A percentile compares a stretch with the other conserved stretches of the same genome.
Conservation (phyloP, 805 yeast genomes). For the Yarrowia sp. region DNA sequence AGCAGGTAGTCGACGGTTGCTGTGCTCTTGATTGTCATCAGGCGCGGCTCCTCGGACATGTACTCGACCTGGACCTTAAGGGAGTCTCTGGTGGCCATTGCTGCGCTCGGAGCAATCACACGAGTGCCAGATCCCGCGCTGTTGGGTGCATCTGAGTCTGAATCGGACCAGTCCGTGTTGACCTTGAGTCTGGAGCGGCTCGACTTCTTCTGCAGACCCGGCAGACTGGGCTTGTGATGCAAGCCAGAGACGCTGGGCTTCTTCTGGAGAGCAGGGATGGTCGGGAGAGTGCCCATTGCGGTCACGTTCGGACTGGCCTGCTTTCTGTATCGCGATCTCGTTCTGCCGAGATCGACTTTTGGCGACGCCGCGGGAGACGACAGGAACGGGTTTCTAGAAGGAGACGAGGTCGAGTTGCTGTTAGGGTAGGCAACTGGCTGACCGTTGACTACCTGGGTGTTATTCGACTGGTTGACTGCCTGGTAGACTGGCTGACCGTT, state of each 20-base stretch:
- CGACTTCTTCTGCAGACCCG: not conserved
- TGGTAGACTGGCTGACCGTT: too few species aligned
- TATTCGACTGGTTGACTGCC: too few species aligned
- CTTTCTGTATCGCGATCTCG: not conserved
- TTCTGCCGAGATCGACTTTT: not conserved
- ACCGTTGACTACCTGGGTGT: too few species aligned
- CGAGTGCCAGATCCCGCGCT: conserved; percentile 5
- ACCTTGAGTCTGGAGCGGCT: not conserved
- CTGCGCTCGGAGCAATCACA: not conserved
- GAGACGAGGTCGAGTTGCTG: not conserved
- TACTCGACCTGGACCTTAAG: conserved; percentile 9
- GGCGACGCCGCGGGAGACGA: not conserved
- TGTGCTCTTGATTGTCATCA: conserved; percentile 6
- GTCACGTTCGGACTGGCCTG: conserved; percentile 6
- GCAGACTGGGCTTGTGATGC: not conserved
- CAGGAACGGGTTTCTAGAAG: not conserved
- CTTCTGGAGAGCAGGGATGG: not conserved
- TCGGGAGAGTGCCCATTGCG: not conserved
- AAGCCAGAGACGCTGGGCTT: not conserved
- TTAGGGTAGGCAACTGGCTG: too few species aligned
- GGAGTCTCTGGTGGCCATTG: not conserved
- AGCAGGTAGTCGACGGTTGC: conserved; percentile 3
- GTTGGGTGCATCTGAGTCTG: not conserved
- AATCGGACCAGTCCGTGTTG: conserved; percentile 19
- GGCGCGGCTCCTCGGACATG: conserved; percentile 1